These are phyloP conservation scores for Colletotrichum sp. DNA, from an alignment of 2,329 filamentous ascomycete genomes.

Conservation along the genomic window DNA sequence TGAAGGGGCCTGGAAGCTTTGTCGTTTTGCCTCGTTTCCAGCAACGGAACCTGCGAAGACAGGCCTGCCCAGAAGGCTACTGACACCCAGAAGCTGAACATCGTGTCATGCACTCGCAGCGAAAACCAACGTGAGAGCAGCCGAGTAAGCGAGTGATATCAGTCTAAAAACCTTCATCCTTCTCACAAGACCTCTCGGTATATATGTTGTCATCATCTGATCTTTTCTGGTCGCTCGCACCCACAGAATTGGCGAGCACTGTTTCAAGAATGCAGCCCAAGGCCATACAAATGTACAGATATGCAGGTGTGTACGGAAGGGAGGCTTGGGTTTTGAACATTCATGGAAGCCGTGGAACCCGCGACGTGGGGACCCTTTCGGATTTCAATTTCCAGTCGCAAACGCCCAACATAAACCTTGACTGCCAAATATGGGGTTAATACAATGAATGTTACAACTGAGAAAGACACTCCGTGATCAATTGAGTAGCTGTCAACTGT, in stretches of 20 bases:
- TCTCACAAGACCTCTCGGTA: neutral
- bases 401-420: neutral
- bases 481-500: neutral
- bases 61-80: neutral
- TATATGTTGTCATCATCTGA: conserved; percentile 9
- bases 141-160: neutral
- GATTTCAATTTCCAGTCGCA: neutral
- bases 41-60: neutral
- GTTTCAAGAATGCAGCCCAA: conserved; percentile 4
- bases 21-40: neutral
- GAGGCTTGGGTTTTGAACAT: neutral
- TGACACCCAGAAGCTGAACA: neutral
- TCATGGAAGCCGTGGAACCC: neutral
- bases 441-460: neutral
- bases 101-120: neutral
- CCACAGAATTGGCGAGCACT: neutral
- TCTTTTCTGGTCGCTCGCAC: neutral
- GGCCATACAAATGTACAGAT: neutral
- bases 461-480: neutral
- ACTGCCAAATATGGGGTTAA: neutral
- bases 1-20: conserved; percentile 25
- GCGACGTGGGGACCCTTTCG: neutral
- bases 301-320: neutral
- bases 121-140: neutral
- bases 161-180: neutral